Percentiles rank a stretch among this genome's conserved stretches.
These are phyloP conservation scores for Aureobasidium sp. DNA, from an alignment of 2,329 filamentous ascomycete genomes.

Conservation along the genomic window DNA sequence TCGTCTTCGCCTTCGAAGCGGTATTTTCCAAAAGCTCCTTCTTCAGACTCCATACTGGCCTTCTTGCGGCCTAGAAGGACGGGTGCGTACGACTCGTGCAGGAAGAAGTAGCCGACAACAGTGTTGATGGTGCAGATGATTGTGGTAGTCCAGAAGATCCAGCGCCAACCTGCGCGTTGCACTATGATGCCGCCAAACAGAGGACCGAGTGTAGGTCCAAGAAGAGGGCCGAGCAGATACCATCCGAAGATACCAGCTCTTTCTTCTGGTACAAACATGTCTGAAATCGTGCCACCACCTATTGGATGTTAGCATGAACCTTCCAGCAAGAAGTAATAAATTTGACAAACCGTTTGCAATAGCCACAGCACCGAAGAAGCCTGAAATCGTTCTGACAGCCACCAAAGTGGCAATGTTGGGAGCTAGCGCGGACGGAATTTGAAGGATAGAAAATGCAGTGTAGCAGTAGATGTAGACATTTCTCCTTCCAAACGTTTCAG, in stretches of 20 bases:
- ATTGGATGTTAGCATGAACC: background rate
- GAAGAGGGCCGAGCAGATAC: constrained; percentile 39
- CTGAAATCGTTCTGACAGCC: constrained; percentile 38
- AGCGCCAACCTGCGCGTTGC: constrained; percentile 40
- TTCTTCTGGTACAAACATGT: constrained; percentile 44
- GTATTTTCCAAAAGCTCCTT: constrained; percentile 30
- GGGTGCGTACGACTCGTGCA: constrained; percentile 40
- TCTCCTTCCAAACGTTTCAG: constrained; percentile 42
- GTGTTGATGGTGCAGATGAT: constrained; percentile 39
- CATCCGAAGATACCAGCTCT: constrained; percentile 42
- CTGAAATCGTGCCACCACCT: constrained; percentile 21
- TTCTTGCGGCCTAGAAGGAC: constrained; percentile 34
- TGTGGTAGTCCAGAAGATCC: constrained; percentile 43
- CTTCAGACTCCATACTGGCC: constrained; percentile 28
- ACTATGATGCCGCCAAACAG: constrained; percentile 40
- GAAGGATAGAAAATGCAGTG: constrained; percentile 38
- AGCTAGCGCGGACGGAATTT: constrained; percentile 41
- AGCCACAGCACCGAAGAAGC: constrained; percentile 46
- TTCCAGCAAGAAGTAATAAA: background rate
- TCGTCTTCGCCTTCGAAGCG: constrained; percentile 38
- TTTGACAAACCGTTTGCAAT: constrained; percentile 39
- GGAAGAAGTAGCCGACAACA: constrained; percentile 36
- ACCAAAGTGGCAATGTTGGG: constrained; percentile 43
- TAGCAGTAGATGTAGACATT: constrained; percentile 41
- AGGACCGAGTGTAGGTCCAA: constrained; percentile 38